phyloP scores from a whole-genome alignment of 345 rosid genomes.

The Durio zibethinus region DNA sequence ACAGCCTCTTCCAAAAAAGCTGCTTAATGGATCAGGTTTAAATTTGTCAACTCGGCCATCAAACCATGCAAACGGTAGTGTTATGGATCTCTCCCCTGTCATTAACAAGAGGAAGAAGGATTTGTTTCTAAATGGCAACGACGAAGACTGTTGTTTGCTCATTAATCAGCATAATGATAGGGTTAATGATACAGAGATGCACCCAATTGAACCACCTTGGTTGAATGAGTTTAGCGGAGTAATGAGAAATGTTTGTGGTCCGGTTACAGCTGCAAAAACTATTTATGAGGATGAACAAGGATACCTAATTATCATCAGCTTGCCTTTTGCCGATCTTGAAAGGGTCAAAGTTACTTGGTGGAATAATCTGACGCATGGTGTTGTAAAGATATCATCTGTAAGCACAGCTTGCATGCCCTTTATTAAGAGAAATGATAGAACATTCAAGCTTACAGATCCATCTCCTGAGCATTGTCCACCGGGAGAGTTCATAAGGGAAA shows the following conservation, averaged over 20 bases:
- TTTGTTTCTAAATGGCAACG: slow-evolving; percentile 59
- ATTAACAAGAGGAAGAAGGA: slow-evolving; percentile 79
- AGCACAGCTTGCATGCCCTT: slow-evolving; percentile 76
- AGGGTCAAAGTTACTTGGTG: slow-evolving; percentile 95
- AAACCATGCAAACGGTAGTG: slow-evolving; percentile 58
- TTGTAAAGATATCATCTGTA: slow-evolving; percentile 78
- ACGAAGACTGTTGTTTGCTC: slow-evolving; percentile 57
- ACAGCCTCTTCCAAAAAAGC: slow-evolving; percentile 55
- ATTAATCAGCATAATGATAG: slow-evolving; percentile 45
- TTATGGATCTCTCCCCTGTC: slow-evolving; percentile 63
- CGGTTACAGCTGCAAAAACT: slow-evolving; percentile 92
- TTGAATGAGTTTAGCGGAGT: slow-evolving; percentile 72
- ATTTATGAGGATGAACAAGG: slow-evolving; percentile 83
- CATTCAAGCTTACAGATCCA: slow-evolving; percentile 91
- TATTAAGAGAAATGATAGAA: slow-evolving; percentile 79
- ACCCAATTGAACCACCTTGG: slow-evolving; percentile 73
- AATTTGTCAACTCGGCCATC: slow-evolving; percentile 75
- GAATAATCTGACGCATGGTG: slow-evolving; percentile 71
- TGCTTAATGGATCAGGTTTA: slow-evolving; percentile 80
- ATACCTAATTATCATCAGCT: slow-evolving; percentile 78
- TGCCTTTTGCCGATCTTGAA: slow-evolving; percentile 87
- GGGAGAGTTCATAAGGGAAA: slow-evolving; percentile 90
- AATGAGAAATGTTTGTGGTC: slow-evolving; percentile 75
- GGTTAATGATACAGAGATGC: slow-evolving; percentile 52
- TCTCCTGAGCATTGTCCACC: slow-evolving; percentile 95